Evolutionary conservation across 208 protist species (phyloP).

Genomic region (Crithidia fasciculata): DNA sequence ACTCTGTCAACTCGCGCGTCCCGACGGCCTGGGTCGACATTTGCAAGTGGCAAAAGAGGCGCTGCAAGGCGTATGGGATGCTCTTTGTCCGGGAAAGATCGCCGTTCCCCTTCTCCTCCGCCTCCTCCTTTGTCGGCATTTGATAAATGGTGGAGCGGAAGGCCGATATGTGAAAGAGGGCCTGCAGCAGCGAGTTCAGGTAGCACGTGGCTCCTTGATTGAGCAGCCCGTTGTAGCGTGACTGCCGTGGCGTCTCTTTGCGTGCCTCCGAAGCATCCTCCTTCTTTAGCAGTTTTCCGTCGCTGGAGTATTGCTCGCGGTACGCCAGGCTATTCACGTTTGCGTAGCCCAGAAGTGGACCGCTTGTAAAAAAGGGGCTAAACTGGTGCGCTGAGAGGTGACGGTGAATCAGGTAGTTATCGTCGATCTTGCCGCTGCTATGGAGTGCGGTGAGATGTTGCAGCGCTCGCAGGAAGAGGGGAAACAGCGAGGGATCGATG

Average conservation of each 20-base stretch:
- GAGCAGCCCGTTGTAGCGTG: slow-evolving; percentile 79
- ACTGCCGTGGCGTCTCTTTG: slow-evolving; percentile 15
- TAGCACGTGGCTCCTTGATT: slow-evolving; percentile 95
- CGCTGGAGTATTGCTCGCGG: slow-evolving; percentile 27
- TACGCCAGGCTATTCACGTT: slow-evolving; percentile 66
- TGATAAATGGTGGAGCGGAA: slow-evolving; percentile 89
- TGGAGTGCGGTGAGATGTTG: slow-evolving; percentile 80
- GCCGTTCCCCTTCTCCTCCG: slow-evolving; percentile 34
- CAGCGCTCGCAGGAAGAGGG: slow-evolving; percentile 76
- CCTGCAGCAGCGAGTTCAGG: slow-evolving; percentile 91
- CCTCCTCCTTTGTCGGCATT: slow-evolving; percentile 90
- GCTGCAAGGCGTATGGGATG: slow-evolving; percentile 90
- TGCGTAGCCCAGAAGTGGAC: slow-evolving; percentile 68
- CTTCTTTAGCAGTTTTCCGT: neutral
- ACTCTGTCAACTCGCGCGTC: slow-evolving; percentile 91
- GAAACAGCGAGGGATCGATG: slow-evolving; percentile 74
- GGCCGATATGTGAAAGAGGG: slow-evolving; percentile 88
- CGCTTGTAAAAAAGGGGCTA: slow-evolving; percentile 46
- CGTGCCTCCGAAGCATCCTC: slow-evolving; percentile 23
- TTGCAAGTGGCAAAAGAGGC: slow-evolving; percentile 90
- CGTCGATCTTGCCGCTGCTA: slow-evolving; percentile 48
- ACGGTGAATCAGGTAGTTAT: slow-evolving; percentile 76
- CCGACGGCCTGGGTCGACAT: slow-evolving; percentile 58
- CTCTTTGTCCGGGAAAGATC: slow-evolving; percentile 53
- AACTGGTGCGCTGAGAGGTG: slow-evolving; percentile 73